phyloP scores from a whole-genome alignment of 148 eudicot genomes.

The Vaccinium darrowii region DNA sequence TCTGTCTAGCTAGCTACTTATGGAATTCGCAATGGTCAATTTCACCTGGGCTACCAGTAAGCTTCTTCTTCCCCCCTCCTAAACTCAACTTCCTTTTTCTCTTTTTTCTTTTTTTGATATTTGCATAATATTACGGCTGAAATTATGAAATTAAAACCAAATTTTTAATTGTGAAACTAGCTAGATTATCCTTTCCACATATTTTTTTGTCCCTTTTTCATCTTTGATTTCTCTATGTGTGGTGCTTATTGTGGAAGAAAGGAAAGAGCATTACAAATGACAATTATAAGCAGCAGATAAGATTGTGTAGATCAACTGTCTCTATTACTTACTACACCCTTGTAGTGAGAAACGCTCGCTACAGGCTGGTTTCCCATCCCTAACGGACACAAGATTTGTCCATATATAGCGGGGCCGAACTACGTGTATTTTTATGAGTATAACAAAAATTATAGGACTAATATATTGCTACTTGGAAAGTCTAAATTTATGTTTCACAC shows the following conservation, averaged over 20 bases:
- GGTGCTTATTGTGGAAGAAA: not conserved
- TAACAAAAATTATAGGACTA: too few relatives aligned
- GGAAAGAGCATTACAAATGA: not conserved
- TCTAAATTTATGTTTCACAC: too few relatives aligned
- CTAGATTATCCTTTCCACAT: not conserved
- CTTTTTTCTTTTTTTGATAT: not conserved
- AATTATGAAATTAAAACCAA: not conserved
- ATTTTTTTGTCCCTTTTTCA: not conserved
- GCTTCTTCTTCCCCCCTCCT: not conserved
- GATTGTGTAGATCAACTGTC: too few relatives aligned
- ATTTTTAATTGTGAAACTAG: not conserved
- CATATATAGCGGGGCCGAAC: too few relatives aligned
- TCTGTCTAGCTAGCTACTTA: not conserved
- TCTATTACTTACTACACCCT: too few relatives aligned
- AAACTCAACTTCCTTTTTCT: not conserved
- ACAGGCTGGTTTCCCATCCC: too few relatives aligned
- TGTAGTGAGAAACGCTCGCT: too few relatives aligned
- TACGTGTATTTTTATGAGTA: too few relatives aligned
- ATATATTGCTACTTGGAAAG: too few relatives aligned
- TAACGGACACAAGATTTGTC: too few relatives aligned
- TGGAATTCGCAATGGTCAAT: constrained; percentile 19
- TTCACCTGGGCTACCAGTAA: constrained; percentile 23
- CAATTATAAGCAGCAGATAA: too few relatives aligned
- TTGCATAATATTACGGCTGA: not conserved
- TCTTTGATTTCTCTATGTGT: not conserved